Evolutionary conservation across 805 yeast species (phyloP).

Genomic region (Candida sanyiensis): DNA sequence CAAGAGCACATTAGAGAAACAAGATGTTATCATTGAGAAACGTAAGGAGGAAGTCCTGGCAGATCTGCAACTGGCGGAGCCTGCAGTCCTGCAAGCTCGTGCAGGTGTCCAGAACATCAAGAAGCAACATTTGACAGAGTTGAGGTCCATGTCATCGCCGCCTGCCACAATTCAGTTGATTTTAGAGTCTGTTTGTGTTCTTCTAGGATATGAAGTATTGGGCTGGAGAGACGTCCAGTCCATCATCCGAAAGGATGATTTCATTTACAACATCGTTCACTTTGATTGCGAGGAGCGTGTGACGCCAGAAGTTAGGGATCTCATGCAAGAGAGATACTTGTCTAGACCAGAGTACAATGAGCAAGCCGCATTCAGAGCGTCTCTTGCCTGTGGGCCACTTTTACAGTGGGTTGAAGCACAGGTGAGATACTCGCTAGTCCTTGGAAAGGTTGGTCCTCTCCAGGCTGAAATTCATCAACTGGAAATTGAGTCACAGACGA

Average conservation of each 20-base stretch:
- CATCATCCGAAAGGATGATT: slow-evolving; percentile 80
- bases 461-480: slow-evolving; percentile 55
- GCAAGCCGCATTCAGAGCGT: slow-evolving; percentile 78
- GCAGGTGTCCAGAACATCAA: slow-evolving; percentile 88
- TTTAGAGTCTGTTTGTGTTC: slow-evolving; percentile 78
- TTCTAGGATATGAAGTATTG: slow-evolving; percentile 64
- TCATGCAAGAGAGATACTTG: slow-evolving; percentile 57
- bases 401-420: slow-evolving; percentile 89
- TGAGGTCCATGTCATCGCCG: slow-evolving; percentile 85
- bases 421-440: slow-evolving; percentile 63
- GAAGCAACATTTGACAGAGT: slow-evolving; percentile 85
- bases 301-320: slow-evolving; percentile 43
- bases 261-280: slow-evolving; percentile 73
- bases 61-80: slow-evolving; percentile 75
- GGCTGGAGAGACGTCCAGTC: slow-evolving; percentile 81
- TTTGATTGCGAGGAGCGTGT: slow-evolving; percentile 62
- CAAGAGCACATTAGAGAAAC: slow-evolving; percentile 60
- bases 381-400: slow-evolving; percentile 93
- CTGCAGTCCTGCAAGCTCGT: slow-evolving; percentile 79
- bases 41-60: slow-evolving; percentile 50
- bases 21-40: slow-evolving; percentile 52
- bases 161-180: slow-evolving; percentile 83
- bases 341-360: slow-evolving; percentile 58
- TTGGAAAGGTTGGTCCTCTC: slow-evolving; percentile 71
- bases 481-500: slow-evolving; percentile 54